phyloP scores from a whole-genome alignment of 139 green algal species.

The Chlorella vulgaris region DNA sequence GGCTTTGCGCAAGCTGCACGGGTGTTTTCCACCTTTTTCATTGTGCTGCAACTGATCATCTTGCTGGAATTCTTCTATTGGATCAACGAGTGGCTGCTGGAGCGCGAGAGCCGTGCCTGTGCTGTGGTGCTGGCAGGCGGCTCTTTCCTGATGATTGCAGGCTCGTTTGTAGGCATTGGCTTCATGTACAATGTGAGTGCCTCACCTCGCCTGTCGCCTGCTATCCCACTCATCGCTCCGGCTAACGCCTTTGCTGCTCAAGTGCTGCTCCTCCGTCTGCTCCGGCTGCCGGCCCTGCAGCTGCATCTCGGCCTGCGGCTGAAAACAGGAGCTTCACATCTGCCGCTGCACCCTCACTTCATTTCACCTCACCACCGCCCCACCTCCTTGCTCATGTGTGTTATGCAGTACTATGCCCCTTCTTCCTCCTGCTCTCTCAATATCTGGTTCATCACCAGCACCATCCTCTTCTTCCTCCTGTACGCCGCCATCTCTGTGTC shows the following conservation, averaged over 20 bases:
- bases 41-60: conserved; percentile 80
- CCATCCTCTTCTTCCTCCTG: conserved; percentile 66
- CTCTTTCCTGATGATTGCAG: conserved; percentile 44
- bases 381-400: not conserved
- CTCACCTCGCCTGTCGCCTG: not conserved
- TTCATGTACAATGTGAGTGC: conserved; percentile 57
- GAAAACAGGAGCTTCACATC: too few species aligned
- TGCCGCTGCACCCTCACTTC: not conserved
- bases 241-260: too few species aligned
- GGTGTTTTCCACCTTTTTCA: conserved; percentile 70
- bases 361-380: not conserved
- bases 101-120: conserved; percentile 39
- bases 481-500: conserved; percentile 71
- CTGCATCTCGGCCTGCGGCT: too few species aligned
- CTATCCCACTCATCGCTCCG: not conserved
- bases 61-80: conserved; percentile 78
- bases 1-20: conserved; percentile 66
- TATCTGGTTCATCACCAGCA: conserved; percentile 85
- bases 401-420: conserved; percentile 67
- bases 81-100: conserved; percentile 65
- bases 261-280: too few species aligned
- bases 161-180: conserved; percentile 62
- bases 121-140: conserved; percentile 57
- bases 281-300: too few species aligned
- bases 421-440: conserved; percentile 70